Evolutionary conservation across 768 basidiomycete genomes (phyloP).

Genomic region (Hortiboletus flavorubellus): DNA sequence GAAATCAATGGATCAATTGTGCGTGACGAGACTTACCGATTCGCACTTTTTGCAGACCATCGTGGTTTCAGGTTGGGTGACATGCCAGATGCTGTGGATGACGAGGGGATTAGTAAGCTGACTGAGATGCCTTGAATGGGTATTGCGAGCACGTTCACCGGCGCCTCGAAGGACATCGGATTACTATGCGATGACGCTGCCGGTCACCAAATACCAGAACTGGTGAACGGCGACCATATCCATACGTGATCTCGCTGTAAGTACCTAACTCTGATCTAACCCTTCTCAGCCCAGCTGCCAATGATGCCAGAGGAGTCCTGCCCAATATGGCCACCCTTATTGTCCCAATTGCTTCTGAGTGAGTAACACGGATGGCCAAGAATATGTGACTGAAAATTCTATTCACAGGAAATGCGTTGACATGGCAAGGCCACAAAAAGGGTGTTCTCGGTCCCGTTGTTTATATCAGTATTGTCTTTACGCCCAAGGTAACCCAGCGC

Average conservation of each 20-base stretch:
- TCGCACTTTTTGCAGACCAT: slow-evolving; percentile 93
- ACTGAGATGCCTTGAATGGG: neutral
- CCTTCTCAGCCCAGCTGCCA: slow-evolving; percentile 2
- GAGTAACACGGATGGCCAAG: slow-evolving; percentile 16
- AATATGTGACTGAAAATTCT: slow-evolving; percentile 5
- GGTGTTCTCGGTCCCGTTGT: slow-evolving; percentile 26
- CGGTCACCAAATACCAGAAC: neutral
- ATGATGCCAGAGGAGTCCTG: slow-evolving; percentile 4
- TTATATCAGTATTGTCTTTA: slow-evolving; percentile 28
- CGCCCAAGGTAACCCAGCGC: slow-evolving; percentile 22
- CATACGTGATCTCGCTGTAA: neutral
- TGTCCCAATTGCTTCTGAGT: slow-evolving; percentile 23
- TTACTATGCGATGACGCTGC: neutral
- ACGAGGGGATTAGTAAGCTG: slow-evolving; percentile 19
- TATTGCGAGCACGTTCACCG: neutral
- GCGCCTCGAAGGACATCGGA: neutral
- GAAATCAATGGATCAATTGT: slow-evolving; percentile 1
- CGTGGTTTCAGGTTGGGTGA: slow-evolving; percentile 2
- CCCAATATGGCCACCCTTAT: slow-evolving; percentile 28
- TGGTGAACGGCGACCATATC: neutral
- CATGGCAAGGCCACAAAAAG: slow-evolving; percentile 34
- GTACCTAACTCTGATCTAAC: neutral
- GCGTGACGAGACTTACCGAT: slow-evolving; percentile 42
- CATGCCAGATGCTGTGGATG: slow-evolving; percentile 2
- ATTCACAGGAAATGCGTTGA: slow-evolving; percentile 32